Base-by-base conservation (phyloP, 139 green algal species). In the Pseudopediastrum boryanum region DNA sequence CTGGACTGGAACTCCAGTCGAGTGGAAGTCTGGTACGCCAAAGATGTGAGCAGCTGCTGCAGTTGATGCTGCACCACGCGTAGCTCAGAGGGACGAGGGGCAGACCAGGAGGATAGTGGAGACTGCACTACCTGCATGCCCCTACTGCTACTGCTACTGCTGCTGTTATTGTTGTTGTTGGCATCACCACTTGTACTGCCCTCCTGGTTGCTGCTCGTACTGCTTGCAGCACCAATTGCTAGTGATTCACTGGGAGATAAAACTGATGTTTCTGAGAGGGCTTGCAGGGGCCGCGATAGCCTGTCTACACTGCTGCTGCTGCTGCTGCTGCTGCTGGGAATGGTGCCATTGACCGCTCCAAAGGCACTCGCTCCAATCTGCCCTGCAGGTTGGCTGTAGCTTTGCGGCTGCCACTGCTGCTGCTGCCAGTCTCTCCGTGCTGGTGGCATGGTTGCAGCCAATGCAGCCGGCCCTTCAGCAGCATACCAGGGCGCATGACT, bases 21-120 rank as follows among this genome's bases (percentile, higher is more conserved):
- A 10, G 38, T 38, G 12, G 52, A 12, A 36, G 50, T 61, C 39
- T 76, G 29, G 44, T 75, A 66, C 8, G 12, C 58, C 31, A 75
- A 27, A 33, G 43, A 38, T 31, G 54, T 48, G 21, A 81, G 43
- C 63, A 68, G 42, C 43, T 58, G 62, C 64, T 68, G 19, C 27
- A 75, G 75, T 10, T 67, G 36, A 6, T 6, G 21, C 33, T 63
- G 31, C 46, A 68, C 19, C 23, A 16, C 2, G 7, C 12, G 44
- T 50, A 75, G 63, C 63, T 62, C 38, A 1, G 63, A 36, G 39
- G 50, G 75, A 12, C 41, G 27, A 1, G 52, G 50, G 2, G 59
- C 48, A 36, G 29, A 42, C 54, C 38, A 69, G 39, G 35, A 31
- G 27, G 21, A 25, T 23, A 23, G 29, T 38, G n/a, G n/a, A 19